Percentiles rank a stretch among this genome's conserved stretches.
phyloP scores from a whole-genome alignment of 2,329 filamentous ascomycete genomes.

The Ophiostoma novo-ulmi region DNA sequence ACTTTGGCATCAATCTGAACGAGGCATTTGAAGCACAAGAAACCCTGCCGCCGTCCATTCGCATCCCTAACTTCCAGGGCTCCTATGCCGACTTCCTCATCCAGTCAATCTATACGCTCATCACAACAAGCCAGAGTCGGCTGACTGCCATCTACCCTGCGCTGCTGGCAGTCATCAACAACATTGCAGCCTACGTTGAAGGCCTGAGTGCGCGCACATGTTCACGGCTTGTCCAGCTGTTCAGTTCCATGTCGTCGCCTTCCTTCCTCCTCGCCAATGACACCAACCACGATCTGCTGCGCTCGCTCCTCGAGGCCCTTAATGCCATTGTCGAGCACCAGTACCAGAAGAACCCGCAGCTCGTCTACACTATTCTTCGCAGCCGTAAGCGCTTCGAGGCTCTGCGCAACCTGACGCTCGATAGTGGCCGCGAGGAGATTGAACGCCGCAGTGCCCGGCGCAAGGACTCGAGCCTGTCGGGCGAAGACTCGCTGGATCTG shows the following conservation, averaged over 20 bases:
- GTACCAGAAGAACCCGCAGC: slow-evolving; percentile 72
- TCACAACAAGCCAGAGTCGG: slow-evolving; percentile 84
- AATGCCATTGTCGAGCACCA: slow-evolving; percentile 88
- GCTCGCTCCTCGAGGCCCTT: slow-evolving; percentile 79
- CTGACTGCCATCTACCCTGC: slow-evolving; percentile 89
- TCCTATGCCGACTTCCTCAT: slow-evolving; percentile 92
- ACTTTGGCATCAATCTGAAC: slow-evolving; percentile 86
- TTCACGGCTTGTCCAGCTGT: slow-evolving; percentile 79
- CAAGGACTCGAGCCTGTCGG: slow-evolving; percentile 50
- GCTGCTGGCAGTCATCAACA: slow-evolving; percentile 85
- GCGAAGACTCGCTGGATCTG: slow-evolving; percentile 42
- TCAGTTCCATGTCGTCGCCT: slow-evolving; percentile 86
- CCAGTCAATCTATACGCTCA: slow-evolving; percentile 88
- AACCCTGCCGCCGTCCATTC: slow-evolving; percentile 73
- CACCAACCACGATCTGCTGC: slow-evolving; percentile 75
- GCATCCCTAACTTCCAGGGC: slow-evolving; percentile 77
- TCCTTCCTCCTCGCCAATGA: slow-evolving; percentile 91
- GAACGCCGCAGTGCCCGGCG: slow-evolving; percentile 68
- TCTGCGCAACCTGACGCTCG: slow-evolving; percentile 79
- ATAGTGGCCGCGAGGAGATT: slow-evolving; percentile 87
- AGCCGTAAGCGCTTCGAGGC: slow-evolving; percentile 81
- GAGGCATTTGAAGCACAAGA: slow-evolving; percentile 85
- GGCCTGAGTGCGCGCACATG: slow-evolving; percentile 69
- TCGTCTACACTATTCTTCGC: slow-evolving; percentile 73
- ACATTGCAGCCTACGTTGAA: slow-evolving; percentile 79